Conservation (phyloP, 2,329 filamentous ascomycete genomes). For the Scopulariopsis brevicaulis region DNA sequence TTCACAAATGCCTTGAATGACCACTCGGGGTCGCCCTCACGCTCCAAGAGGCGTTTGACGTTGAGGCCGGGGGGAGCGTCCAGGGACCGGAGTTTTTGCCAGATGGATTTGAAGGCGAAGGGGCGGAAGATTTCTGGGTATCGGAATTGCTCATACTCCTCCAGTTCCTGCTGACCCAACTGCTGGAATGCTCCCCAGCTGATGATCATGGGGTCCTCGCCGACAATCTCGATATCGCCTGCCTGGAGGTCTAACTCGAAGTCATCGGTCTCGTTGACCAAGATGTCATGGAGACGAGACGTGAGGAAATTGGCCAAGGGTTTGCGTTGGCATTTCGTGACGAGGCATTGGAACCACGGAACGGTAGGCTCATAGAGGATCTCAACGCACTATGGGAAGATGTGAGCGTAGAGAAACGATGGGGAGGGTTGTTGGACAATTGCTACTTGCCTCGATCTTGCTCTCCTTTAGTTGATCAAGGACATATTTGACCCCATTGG, state of each 20-base stretch:
- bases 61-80: not conserved
- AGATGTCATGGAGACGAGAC: constrained; percentile 9
- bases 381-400: constrained; percentile 11
- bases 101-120: constrained; percentile 11
- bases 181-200: not conserved
- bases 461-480: constrained; percentile 7
- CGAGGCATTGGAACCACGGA: constrained; percentile 22
- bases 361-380: constrained; percentile 23
- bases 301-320: constrained; percentile 11
- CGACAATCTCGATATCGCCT: not conserved
- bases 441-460: constrained; percentile 8
- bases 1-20: not conserved
- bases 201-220: not conserved
- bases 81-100: constrained; percentile 9
- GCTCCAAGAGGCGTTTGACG: not conserved
- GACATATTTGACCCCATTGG: constrained; percentile 16
- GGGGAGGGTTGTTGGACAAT: not conserved
- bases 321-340: constrained; percentile 4
- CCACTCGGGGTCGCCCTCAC: not conserved
- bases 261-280: constrained; percentile 9
- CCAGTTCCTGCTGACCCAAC: not conserved
- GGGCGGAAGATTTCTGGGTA: constrained; percentile 12
- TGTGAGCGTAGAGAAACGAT: constrained; percentile 1
- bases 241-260: not conserved
- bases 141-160: constrained; percentile 9